These are phyloP conservation scores for Wickerhamiella qilinensis DNA, from an alignment of 805 yeast species.

Conservation along the genomic window DNA sequence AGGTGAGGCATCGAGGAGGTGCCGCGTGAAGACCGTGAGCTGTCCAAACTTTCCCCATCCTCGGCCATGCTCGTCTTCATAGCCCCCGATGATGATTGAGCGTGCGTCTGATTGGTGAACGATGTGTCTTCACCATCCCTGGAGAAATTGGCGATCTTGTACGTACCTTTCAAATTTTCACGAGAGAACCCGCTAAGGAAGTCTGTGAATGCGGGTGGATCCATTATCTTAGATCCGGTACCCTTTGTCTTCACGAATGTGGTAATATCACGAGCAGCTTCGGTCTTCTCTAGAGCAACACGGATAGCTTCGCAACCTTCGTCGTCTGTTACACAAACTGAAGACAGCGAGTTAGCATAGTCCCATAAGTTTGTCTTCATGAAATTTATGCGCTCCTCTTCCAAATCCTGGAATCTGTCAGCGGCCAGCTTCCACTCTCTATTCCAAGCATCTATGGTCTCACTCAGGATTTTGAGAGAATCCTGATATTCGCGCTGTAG, in stretches of 20 bases:
- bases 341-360: conserved; percentile 56
- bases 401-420: conserved; percentile 47
- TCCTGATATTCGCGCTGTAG: conserved; percentile 42
- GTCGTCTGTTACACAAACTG: conserved; percentile 66
- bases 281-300: conserved; percentile 49
- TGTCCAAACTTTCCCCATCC: no score
- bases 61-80: no score
- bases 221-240: conserved; percentile 47
- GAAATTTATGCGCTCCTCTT: conserved; percentile 55
- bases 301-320: conserved; percentile 60
- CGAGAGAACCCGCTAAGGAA: conserved; percentile 30
- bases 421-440: conserved; percentile 57
- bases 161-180: conserved; percentile 17
- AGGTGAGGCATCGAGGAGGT: no score
- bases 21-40: no score
- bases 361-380: conserved; percentile 62
- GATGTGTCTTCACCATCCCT: conserved; percentile 8
- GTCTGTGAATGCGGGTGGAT: conserved; percentile 50
- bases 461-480: conserved; percentile 35
- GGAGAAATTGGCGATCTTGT: conserved; percentile 22
- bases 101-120: no score
- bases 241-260: conserved; percentile 37
- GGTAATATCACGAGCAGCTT: conserved; percentile 40
- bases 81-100: no score
- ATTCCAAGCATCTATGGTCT: conserved; percentile 46